phyloP scores from a whole-genome alignment of 78 protist genomes.

The Planoprotostelium fungivorum region DNA sequence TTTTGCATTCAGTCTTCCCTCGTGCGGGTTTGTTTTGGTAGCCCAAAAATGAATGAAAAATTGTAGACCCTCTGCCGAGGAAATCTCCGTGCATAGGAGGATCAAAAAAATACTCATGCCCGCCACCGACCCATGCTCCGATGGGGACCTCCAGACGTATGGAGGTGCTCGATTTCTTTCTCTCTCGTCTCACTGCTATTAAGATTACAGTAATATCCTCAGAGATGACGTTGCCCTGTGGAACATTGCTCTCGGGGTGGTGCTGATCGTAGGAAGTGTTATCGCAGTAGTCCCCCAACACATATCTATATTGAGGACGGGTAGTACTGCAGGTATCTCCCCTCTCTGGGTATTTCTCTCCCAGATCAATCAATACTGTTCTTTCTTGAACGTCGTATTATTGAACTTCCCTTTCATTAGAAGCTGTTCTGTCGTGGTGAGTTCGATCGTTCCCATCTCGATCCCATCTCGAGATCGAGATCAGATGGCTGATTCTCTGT shows the following conservation, averaged over 20 bases:
- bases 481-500: too few relatives aligned
- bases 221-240: conserved; percentile 10
- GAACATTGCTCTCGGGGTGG: conserved; percentile 20
- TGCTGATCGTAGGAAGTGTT: conserved; percentile 25
- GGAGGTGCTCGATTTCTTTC: not conserved
- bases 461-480: not conserved
- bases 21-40: too few relatives aligned
- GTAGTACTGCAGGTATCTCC: conserved; percentile 29
- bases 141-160: not conserved
- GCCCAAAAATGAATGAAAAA: too few relatives aligned
- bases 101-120: too few relatives aligned
- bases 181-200: not conserved
- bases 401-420: not conserved
- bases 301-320: conserved; percentile 21
- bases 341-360: conserved; percentile 51
- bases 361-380: conserved; percentile 39
- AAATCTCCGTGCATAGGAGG: too few relatives aligned
- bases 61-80: too few relatives aligned
- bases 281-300: conserved; percentile 51
- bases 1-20: too few relatives aligned
- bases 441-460: not conserved
- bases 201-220: conserved; percentile 6
- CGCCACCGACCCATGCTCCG: too few relatives aligned
- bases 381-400: conserved; percentile 13
- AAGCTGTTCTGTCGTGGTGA: not conserved